phyloP scores from a whole-genome alignment of 1,284 basidiomycete genomes.

The Naganishia liquefaciens region DNA sequence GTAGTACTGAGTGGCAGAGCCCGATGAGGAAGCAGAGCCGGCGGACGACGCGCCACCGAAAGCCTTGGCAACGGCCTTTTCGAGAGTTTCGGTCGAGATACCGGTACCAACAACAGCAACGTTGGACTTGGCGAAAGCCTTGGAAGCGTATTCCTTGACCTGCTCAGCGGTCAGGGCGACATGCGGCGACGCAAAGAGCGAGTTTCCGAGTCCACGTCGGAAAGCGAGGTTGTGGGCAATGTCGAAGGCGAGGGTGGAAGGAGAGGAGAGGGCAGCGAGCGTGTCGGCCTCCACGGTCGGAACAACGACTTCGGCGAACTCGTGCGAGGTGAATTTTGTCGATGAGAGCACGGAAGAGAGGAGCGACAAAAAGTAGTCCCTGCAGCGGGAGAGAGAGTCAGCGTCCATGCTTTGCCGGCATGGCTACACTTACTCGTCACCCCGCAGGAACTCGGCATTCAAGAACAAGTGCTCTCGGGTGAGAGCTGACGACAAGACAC shows the following conservation, averaged over 20 bases:
- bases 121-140: constrained; percentile 73
- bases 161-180: constrained; percentile 64
- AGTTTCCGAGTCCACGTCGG: constrained; percentile 84
- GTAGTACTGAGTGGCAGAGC: constrained; percentile 64
- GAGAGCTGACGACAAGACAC: constrained; percentile 82
- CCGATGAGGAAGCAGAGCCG: constrained; percentile 51
- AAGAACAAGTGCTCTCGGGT: constrained; percentile 87
- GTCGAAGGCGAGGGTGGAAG: constrained; percentile 64
- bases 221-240: constrained; percentile 84
- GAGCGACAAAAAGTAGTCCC: constrained; percentile 81
- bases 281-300: constrained; percentile 73
- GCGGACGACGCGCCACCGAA: constrained; percentile 57
- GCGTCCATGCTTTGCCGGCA: not conserved
- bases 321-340: constrained; percentile 78
- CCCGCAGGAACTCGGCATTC: constrained; percentile 91
- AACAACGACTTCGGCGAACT: constrained; percentile 80
- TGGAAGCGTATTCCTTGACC: constrained; percentile 70
- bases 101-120: constrained; percentile 83
- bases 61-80: constrained; percentile 69
- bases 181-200: constrained; percentile 76
- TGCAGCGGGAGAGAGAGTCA: constrained; percentile 45
- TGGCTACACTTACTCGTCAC: constrained; percentile 89
- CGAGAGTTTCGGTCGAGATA: constrained; percentile 70
- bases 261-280: constrained; percentile 63
- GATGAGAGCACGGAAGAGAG: constrained; percentile 80